These are phyloP conservation scores for Botrytis elliptica DNA, from an alignment of 2,329 filamentous ascomycete genomes.

Conservation along the genomic window DNA sequence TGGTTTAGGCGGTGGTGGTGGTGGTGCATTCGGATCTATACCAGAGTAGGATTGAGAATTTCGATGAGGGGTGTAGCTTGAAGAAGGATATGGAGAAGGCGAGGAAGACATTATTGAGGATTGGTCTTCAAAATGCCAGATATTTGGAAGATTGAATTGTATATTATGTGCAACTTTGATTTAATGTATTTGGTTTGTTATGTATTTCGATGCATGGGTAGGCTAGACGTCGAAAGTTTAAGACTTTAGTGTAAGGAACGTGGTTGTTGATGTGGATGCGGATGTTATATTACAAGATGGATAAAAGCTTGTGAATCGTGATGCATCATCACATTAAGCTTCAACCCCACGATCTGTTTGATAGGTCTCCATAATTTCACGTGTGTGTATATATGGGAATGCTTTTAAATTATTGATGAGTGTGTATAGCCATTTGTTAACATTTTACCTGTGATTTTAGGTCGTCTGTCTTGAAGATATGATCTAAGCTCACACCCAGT, in stretches of 20 bases:
- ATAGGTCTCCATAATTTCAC: not conserved
- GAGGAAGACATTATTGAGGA: slow-evolving; percentile 28
- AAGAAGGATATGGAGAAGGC: slow-evolving; percentile 31
- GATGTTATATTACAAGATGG: not conserved
- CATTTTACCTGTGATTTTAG: not conserved
- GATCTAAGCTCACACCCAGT: not conserved
- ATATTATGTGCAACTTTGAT: not conserved
- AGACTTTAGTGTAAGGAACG: not conserved
- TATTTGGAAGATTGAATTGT: not conserved
- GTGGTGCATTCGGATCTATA: slow-evolving; percentile 53
- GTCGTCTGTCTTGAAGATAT: not conserved
- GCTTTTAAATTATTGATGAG: not conserved
- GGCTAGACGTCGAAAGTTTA: not conserved
- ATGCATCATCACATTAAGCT: slow-evolving; percentile 3
- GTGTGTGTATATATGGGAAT: accelerated
- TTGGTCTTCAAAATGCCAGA: not conserved
- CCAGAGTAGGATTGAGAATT: slow-evolving; percentile 40
- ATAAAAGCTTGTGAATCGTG: not conserved
- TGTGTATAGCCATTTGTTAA: not conserved
- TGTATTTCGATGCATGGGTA: not conserved
- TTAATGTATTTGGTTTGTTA: not conserved
- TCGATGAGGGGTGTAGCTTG: slow-evolving; percentile 28
- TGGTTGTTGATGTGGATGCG: not conserved
- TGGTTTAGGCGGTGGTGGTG: slow-evolving; percentile 70
- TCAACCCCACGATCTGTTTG: slow-evolving; percentile 4